These are phyloP conservation scores for Microcera coccophila DNA, from an alignment of 2,329 filamentous ascomycete genomes.

Conservation along the genomic window DNA sequence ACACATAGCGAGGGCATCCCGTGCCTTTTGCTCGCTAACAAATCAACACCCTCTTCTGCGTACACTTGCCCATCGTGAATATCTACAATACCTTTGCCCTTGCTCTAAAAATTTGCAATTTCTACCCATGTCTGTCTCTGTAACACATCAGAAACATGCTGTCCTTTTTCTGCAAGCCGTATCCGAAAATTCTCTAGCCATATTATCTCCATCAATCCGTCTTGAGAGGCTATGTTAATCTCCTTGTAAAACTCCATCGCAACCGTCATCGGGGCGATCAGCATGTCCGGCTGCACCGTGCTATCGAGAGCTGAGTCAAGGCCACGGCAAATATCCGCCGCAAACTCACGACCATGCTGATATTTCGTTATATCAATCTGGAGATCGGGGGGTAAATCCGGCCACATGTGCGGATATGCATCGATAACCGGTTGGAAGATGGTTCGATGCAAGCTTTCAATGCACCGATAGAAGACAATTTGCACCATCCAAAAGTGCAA, in stretches of 20 bases:
- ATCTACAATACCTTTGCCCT: too few species aligned
- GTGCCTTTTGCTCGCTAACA: too few species aligned
- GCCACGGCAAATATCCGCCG: constrained; percentile 48
- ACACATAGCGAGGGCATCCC: too few species aligned
- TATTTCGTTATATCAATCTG: constrained; percentile 43
- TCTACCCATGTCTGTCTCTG: constrained; percentile 40
- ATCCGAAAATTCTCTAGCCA: constrained; percentile 46
- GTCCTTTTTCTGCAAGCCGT: constrained; percentile 38
- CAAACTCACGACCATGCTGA: constrained; percentile 42
- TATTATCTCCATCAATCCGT: constrained; percentile 43
- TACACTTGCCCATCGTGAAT: background rate
- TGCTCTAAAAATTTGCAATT: constrained; percentile 28
- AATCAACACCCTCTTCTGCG: too few species aligned
- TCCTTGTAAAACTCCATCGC: constrained; percentile 42
- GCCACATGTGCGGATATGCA: constrained; percentile 37
- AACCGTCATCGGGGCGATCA: constrained; percentile 41
- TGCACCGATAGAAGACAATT: constrained; percentile 46
- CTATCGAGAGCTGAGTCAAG: constrained; percentile 45
- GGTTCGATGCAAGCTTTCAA: constrained; percentile 42
- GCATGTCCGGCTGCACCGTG: constrained; percentile 45
- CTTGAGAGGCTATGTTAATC: constrained; percentile 36
- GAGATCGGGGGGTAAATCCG: constrained; percentile 35
- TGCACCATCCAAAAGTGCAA: constrained; percentile 53
- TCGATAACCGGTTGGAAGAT: constrained; percentile 44
- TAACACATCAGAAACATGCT: constrained; percentile 38